Evolutionary conservation across 495 filamentous ascomycete species (phyloP), one percentile per base, ranked within the genome.

Genomic region (Trypethelium eluteriae): DNA sequence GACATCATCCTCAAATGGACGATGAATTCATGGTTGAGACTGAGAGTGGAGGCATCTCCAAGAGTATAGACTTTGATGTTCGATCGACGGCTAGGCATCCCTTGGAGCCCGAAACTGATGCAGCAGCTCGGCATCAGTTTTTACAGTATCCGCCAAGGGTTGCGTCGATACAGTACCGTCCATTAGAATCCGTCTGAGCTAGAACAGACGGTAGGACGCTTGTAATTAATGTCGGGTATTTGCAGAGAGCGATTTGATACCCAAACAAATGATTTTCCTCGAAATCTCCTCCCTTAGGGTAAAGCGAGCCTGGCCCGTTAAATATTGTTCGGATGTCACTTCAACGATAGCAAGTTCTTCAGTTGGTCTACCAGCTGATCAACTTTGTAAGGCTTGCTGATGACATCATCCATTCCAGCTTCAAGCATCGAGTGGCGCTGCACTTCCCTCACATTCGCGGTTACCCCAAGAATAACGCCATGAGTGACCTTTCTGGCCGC

Each of bases 361-460:
- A 71, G 66, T 50, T 62, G 65, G 2, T 36, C 11, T 7, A 71
- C 61, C 65, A 72, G 9, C 4, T 70, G 68, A 6, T 69, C 65
- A 36, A 69, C 64, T 38, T 66, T 69, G 56, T 72, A 72, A 10
- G 70, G 70, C 59, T 72, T 72, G 39, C 34, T 65, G 18, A 72
- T 68, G 2, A 69, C 67, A 59, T 66, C 65, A 50, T 68, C 74
- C 76, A 76, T 76, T 38, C 76, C 76, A 25, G 67, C 71, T n/a
- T 70, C 66, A 10, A 72, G 63, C 62, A 72, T 72, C 11, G 66
- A 66, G 25, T 69, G 39, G 38, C 72, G 64, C 63, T 77, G 76
- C 57, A 68, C 69, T 10, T 64, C 50, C 25, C 76, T 41, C 35
- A 71, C 74, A 64, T 76, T 77, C 56, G 74, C 76, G 10, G 72